Evolutionary conservation across 805 yeast genomes (phyloP).

Genomic region (Metschnikowia sp.): DNA sequence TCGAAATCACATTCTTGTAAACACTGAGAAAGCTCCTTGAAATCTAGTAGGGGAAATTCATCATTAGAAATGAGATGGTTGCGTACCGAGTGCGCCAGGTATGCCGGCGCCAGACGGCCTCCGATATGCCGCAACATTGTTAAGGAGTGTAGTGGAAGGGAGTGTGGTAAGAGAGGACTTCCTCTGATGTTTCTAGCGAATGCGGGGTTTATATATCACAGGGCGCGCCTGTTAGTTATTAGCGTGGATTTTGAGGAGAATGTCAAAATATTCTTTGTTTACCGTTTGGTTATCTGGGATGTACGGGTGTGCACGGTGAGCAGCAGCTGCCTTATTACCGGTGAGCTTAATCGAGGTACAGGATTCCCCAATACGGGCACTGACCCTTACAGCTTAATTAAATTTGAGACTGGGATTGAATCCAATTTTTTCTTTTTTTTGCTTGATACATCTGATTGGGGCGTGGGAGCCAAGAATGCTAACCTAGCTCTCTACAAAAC

Average conservation of each 20-base stretch:
- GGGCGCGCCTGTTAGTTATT: neutral
- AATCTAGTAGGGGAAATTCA: constrained; percentile 60
- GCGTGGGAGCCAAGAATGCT: too few species aligned
- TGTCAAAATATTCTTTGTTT: neutral
- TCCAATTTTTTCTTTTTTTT: too few species aligned
- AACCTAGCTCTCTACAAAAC: too few species aligned
- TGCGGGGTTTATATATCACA: neutral
- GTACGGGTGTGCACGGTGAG: neutral
- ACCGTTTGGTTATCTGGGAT: neutral
- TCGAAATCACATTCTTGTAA: constrained; percentile 59
- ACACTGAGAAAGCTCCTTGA: constrained; percentile 55
- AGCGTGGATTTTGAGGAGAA: neutral
- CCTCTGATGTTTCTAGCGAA: too few species aligned
- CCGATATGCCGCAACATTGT: neutral
- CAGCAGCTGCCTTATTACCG: too few species aligned
- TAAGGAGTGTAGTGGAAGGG: neutral
- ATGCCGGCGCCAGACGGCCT: neutral
- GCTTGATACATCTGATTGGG: too few species aligned
- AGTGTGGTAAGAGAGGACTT: neutral
- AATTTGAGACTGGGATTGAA: too few species aligned
- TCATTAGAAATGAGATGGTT: constrained; percentile 26
- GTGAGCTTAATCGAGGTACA: too few species aligned
- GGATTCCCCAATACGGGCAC: too few species aligned
- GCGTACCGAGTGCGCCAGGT: constrained; percentile 1
- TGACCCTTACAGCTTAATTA: too few species aligned